Conservation (phyloP, 345 rosid species). For the Turritis glabra region DNA sequence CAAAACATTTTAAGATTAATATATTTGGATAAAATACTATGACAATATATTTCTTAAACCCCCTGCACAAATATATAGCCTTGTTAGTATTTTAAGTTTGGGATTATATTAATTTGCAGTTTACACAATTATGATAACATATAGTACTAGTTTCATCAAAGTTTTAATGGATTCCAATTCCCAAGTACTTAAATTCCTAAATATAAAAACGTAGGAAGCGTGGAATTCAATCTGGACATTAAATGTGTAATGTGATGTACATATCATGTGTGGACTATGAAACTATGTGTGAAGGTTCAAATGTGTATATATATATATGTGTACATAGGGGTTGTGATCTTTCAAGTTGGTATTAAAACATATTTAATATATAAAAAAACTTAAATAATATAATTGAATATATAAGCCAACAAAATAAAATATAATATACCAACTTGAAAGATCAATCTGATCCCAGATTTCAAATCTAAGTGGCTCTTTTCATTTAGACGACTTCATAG, state of each 20-base stretch:
- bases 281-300: background rate
- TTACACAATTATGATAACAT: too few relatives aligned
- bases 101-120: too few relatives aligned
- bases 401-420: too few relatives aligned
- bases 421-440: too few relatives aligned
- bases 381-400: too few relatives aligned
- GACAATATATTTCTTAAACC: too few relatives aligned
- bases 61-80: too few relatives aligned
- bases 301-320: background rate
- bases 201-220: background rate
- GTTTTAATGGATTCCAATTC: slow-evolving; percentile 3
- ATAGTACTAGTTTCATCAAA: background rate
- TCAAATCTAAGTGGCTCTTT: too few relatives aligned
- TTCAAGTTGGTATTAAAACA: background rate
- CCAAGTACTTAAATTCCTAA: background rate
- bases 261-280: background rate
- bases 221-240: slow-evolving; percentile 12
- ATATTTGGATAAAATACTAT: background rate
- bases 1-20: background rate
- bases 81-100: too few relatives aligned
- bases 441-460: too few relatives aligned
- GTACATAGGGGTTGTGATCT: background rate
- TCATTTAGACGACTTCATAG: background rate
- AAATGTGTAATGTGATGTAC: slow-evolving; percentile 17
- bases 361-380: too few relatives aligned